Conservation (phyloP, 2,329 filamentous ascomycete genomes). For the Capronia epimyces region DNA sequence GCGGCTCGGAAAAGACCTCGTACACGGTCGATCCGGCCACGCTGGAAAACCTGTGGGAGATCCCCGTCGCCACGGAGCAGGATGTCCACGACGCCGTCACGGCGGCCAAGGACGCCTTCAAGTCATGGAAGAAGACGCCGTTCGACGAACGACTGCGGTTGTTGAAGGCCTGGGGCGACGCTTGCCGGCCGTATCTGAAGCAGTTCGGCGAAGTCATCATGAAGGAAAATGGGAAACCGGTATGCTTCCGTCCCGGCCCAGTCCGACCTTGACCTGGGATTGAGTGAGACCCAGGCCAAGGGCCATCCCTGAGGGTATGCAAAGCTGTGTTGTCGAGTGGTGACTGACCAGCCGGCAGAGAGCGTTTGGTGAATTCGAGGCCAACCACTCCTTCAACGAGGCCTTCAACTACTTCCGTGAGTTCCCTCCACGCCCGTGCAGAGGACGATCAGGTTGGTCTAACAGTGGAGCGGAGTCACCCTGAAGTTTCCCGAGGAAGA, state of each 20-base stretch:
- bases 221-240: slow-evolving; percentile 50
- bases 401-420: too few species aligned
- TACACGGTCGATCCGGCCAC: slow-evolving; percentile 51
- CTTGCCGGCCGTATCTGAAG: slow-evolving; percentile 38
- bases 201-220: slow-evolving; percentile 45
- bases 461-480: too few species aligned
- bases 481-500: too few species aligned
- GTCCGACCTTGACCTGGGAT: slow-evolving; percentile 32
- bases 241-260: slow-evolving; percentile 33
- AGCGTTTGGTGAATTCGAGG: too few species aligned
- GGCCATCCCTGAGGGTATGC: slow-evolving; percentile 29
- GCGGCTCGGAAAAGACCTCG: slow-evolving; percentile 42
- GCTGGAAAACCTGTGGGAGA: slow-evolving; percentile 45
- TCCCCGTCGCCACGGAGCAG: slow-evolving; percentile 45
- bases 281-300: too few species aligned
- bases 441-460: too few species aligned
- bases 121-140: slow-evolving; percentile 43
- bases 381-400: too few species aligned
- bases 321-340: slow-evolving; percentile 35
- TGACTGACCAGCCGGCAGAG: not conserved
- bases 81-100: slow-evolving; percentile 50
- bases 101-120: slow-evolving; percentile 46
- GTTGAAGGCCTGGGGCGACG: slow-evolving; percentile 39
- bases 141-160: slow-evolving; percentile 36
- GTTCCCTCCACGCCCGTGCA: too few species aligned